A percentile compares a stretch with the other conserved stretches of the same genome.
phyloP scores from a whole-genome alignment of 2,329 filamentous ascomycete genomes.

The Tothia fuscella region DNA sequence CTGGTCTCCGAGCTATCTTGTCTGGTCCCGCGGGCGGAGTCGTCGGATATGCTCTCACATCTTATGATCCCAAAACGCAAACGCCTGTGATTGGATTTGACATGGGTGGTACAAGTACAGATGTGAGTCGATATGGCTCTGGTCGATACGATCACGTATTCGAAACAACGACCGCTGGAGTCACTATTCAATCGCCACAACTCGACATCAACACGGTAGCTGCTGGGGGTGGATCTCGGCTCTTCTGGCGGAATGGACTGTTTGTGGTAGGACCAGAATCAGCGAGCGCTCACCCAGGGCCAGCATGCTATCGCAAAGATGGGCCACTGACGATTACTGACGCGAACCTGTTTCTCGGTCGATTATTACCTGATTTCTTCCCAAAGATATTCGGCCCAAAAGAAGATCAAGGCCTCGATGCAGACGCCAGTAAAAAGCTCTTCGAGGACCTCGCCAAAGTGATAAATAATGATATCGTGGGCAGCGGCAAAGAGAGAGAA shows the following conservation, averaged over 20 bases:
- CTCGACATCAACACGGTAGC: conserved; percentile 93
- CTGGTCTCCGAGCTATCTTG: conserved; percentile 71
- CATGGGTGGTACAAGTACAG: conserved; percentile 89
- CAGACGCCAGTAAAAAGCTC: conserved; percentile 59
- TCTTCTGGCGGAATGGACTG: conserved; percentile 81
- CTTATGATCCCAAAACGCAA: conserved; percentile 70
- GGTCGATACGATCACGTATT: conserved; percentile 89
- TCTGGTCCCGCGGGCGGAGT: conserved; percentile 89
- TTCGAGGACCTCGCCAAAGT: conserved; percentile 65
- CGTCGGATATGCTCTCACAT: conserved; percentile 84
- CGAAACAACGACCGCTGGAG: conserved; percentile 86
- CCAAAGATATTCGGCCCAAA: conserved; percentile 90
- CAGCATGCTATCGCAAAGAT: conserved; percentile 81
- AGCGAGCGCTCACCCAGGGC: conserved; percentile 78
- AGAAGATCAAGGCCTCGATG: conserved; percentile 70
- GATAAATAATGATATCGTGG: conserved; percentile 64
- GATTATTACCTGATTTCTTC: conserved; percentile 81
- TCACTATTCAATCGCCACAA: conserved; percentile 84
- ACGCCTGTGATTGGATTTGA: conserved; percentile 89
- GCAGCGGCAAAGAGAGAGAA: conserved; percentile 41
- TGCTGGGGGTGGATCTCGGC: conserved; percentile 70
- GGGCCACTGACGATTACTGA: conserved; percentile 89
- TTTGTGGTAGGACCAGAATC: conserved; percentile 88
- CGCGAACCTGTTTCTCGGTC: conserved; percentile 74
- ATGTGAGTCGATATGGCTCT: conserved; percentile 76